Evolutionary conservation across 208 protist species (phyloP).

Genomic region (Crithidia fasciculata): DNA sequence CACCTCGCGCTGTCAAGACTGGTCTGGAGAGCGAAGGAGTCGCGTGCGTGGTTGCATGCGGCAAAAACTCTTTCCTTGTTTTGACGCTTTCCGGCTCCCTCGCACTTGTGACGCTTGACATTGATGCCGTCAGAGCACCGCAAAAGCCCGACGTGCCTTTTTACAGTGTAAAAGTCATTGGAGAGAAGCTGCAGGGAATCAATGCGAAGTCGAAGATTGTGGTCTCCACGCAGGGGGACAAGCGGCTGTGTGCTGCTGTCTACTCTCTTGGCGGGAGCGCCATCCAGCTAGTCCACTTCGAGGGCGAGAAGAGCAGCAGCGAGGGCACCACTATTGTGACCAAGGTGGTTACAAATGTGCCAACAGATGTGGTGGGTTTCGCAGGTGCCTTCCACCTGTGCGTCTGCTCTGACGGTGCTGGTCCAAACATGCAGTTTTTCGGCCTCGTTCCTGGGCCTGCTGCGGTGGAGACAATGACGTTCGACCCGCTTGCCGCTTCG

Average conservation of each 20-base stretch:
- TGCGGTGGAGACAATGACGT: constrained; percentile 19
- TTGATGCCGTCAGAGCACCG: constrained; percentile 1
- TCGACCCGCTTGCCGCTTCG: constrained; percentile 23
- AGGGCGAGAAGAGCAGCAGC: neutral
- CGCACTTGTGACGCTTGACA: constrained; percentile 23
- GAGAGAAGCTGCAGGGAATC: constrained; percentile 1
- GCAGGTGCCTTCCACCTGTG: constrained; percentile 38
- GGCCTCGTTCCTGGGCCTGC: constrained; percentile 26
- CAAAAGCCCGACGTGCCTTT: neutral
- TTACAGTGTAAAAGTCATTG: constrained; percentile 8
- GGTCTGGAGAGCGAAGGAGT: constrained; percentile 29
- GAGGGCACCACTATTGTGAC: neutral
- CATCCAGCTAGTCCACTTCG: constrained; percentile 25
- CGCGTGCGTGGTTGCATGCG: constrained; percentile 22
- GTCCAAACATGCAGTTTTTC: constrained; percentile 32
- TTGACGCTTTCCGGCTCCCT: constrained; percentile 24
- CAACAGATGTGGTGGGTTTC: constrained; percentile 28
- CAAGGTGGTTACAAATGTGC: constrained; percentile 15
- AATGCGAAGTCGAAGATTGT: constrained; percentile 5
- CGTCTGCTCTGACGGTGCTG: constrained; percentile 15
- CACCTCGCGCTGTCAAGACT: constrained; percentile 16
- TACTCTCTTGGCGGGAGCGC: constrained; percentile 9
- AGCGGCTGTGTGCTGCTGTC: constrained; percentile 10
- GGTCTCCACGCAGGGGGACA: constrained; percentile 13
- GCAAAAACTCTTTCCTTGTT: constrained; percentile 26